Evolutionary conservation across 495 filamentous ascomycete genomes (phyloP).

Genomic region (Aspergillus ellipticus): DNA sequence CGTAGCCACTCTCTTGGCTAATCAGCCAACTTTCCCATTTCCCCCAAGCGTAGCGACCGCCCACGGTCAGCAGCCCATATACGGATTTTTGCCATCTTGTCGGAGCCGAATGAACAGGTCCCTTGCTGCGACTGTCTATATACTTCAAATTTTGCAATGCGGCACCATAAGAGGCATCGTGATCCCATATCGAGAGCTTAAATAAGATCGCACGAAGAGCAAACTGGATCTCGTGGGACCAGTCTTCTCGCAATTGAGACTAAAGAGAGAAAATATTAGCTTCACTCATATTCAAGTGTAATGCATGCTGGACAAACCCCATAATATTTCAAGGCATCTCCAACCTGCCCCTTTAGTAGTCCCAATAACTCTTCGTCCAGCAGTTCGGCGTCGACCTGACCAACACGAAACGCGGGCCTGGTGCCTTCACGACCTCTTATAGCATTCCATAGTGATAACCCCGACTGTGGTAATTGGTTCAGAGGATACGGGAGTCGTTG

Average conservation of each 20-base stretch:
- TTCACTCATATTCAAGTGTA: not conserved
- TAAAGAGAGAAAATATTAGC: constrained; percentile 19
- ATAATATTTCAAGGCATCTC: constrained; percentile 84
- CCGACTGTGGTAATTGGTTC: constrained; percentile 52
- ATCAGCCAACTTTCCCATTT: constrained; percentile 87
- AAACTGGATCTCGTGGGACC: constrained; percentile 79
- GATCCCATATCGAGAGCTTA: constrained; percentile 95
- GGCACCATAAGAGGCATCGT: constrained; percentile 91
- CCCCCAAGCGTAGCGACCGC: constrained; percentile 81
- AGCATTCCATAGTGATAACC: constrained; percentile 61
- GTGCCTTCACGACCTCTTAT: constrained; percentile 75
- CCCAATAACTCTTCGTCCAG: constrained; percentile 90
- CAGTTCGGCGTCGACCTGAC: constrained; percentile 94
- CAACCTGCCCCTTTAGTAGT: constrained; percentile 80
- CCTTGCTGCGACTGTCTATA: constrained; percentile 71
- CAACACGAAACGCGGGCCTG: constrained; percentile 83
- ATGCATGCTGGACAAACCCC: constrained; percentile 53
- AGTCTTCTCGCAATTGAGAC: constrained; percentile 69
- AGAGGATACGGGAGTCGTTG: constrained; percentile 63
- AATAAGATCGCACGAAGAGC: constrained; percentile 76
- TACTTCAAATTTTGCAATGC: constrained; percentile 87
- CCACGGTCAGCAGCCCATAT: constrained; percentile 83
- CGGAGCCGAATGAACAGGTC: constrained; percentile 56
- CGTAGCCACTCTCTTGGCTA: constrained; percentile 67
- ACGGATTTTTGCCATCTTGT: constrained; percentile 75